Base-by-base conservation (phyloP, 2,329 filamentous ascomycete species). In the Arthrobotrys sphaeroides region DNA sequence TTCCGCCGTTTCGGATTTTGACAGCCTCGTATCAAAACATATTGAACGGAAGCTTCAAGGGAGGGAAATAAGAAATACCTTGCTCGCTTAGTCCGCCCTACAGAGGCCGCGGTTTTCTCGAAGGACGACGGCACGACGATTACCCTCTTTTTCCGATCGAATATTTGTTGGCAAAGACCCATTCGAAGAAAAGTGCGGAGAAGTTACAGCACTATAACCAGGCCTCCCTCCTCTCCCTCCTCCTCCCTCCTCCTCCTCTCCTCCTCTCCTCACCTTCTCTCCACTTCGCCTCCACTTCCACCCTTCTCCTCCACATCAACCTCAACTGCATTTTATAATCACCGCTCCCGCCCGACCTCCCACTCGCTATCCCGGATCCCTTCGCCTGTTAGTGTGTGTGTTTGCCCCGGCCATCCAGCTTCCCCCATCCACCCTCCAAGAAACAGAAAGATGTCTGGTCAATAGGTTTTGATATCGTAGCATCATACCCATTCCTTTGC, bases 141-240 rank as follows among this genome's bases (percentile, higher is more conserved):
- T 74, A 68, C 62, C 62, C 70, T 74, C 64, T 74, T 55, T 74
- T 74, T 74, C 70, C 62, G 70, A 74, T 74, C 70, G 62, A 68
- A 74, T 74, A 74, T 74, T 74, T 68, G 70, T 68, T 74, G 70
- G 70, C 70, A 74, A 68, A 62, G 49, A 68, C 62, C 62, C 47
- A 74, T 74, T 74, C 70, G 70, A 74, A 74, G 69, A 73, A 73
- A 74, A 74, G 70, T 74, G 70, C 70, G 70, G 70, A 74, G 70
- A 74, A 74, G 70, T 74, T 65, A 68, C 70, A 67, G 62, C 70
- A 73, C 70, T 67, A 64, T 74, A 74, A 68, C 70, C 70, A 74
- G 70, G 70, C 72, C 62, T 75, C 59, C 69, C 73, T 65, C 60
- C 57, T 64, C 76, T 47, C 62, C 40, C 68, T 49, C 69, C 68